Evolutionary conservation across 1,284 basidiomycete species (phyloP), one percentile per base, ranked within the genome.

Genomic region (Cutaneotrichosporon dermatis): DNA sequence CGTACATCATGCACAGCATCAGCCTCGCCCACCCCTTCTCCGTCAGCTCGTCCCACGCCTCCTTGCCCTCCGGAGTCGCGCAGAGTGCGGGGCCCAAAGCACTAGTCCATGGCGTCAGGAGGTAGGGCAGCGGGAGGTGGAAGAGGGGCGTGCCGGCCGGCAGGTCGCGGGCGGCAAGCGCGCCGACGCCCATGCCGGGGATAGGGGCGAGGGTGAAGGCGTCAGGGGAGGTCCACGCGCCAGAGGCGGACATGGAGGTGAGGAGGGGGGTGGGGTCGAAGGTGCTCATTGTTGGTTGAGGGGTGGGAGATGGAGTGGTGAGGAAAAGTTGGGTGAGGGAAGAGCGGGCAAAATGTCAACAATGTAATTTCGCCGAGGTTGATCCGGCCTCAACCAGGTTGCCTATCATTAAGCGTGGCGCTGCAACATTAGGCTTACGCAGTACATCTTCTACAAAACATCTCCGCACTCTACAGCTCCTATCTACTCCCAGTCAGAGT

Each of bases 1-100:
- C 95, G 88, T 89, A 97, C 89, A 98, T 92, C 87, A 98, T 89
- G 65, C 88, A 90, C 25, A 97, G 80, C 60, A 98, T 97, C 44
- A 98, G 80, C 1, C 89, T 88, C 1, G 84, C 80, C 94, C 94
- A 98, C 1, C 92, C 90, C 55, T 83, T 79, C 54, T 87, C 81
- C 16, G 16, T 39, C 57, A 93, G 75, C 25, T 78, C 74, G 73
- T 76, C 69, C 91, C 90, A 94, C 42, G 82, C 49, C 15, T 51
- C n/a, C 13, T n/a, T 36, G 0, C 37, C 49, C 1, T 36, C 49
- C 2, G 25, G 25, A 34, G 16, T 36, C 7, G 36, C 49, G 4
- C 11, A 8, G 10, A 51, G 50, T 2, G 50, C 50, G 1, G 77
- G 65, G 9, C 53, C 42, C 1, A 96, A 81, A 0, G 77, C 65